Base-by-base conservation (phyloP, 495 filamentous ascomycete genomes). In the Glonium stellatum region DNA sequence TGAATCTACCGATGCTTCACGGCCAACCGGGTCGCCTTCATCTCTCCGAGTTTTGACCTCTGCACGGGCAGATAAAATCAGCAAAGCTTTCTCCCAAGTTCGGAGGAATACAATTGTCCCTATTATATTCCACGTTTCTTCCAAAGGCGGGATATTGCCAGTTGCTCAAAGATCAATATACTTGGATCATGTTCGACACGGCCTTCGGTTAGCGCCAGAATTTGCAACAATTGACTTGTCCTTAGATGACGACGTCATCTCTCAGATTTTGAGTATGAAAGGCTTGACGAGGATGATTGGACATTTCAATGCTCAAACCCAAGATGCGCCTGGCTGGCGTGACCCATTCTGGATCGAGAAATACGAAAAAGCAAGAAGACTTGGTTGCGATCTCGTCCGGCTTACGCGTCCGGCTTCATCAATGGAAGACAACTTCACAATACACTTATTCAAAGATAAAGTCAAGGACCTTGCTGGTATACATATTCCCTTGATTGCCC, bases 261-360 rank as follows among this genome's bases (percentile, higher is more conserved):
- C 77, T 12, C 76, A 77, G 12, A 73, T 89, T 44, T 71, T 90
- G 11, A 67, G 72, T 21, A 76, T 70, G 60, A 80, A 82, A 57
- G 88, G 89, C 1, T 77, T 77, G 25, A 88, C 87, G 1, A 89
- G 87, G 60, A 80, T 90, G n/a, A 87, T 92, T 55, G 89, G 85
- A 6, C 82, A 87, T 70, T 80, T 63, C 73, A 82, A 15, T n/a
- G 21, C 25, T 8, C 18, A 12, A 18, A 44, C 19, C 1, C 52
- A 67, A 19, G 54, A 66, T 12, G 27, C 58, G 74, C 72, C 37
- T 69, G 73, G 74, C 1, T 93, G 89, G 89, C 76, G 80, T 41
- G 79, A 88, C 53, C 75, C 83, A 5, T 68, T 70, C 3, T 82
- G 84, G 54, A 57, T 84, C 21, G 55, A 54, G 23, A 47, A 50